Base-by-base conservation (phyloP, 306 rosid species). In the Dalbergia cochinchinensis region DNA sequence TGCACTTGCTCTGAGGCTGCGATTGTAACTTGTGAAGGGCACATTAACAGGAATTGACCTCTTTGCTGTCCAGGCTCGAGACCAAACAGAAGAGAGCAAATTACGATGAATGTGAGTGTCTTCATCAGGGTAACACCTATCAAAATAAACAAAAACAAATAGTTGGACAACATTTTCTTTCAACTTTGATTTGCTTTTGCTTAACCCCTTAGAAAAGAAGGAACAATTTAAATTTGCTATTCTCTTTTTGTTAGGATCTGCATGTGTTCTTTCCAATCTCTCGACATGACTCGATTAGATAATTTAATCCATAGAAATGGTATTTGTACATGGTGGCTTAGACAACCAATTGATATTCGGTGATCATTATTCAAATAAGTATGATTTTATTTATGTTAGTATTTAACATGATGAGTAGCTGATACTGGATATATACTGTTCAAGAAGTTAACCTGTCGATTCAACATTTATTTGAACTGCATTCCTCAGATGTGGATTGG, bases 121-220 rank as follows among this genome's bases (percentile, higher is more conserved):
- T 90, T 92, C 93, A 87, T 87, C 73, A 90, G 76, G 97, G 96
- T 34, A 89, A 65, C 31, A 91, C 97, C 97, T 91, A 18, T 34
- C 71, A 80, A 18, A 18, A 47, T 50, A 44, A 39, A 59, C 35
- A 71, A 59, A 65, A 42, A 12, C 31, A 55, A 35, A 67, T 1
- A 33, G 14, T 7, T 42, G 13, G 37, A 73, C 31, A 1, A 34
- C 12, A 41, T 41, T 58, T 20, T 37, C 37, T 69, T 69, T 18
- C 74, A 59, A 63, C 14, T 31, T 33, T 12, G 22, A 41, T 57
- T 73, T 47, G 66, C 31, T 35, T 79, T 51, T 12, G 6, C 62
- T 31, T 33, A 33, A 63, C 11, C 15, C 37, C 11, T 14, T 14
- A 63, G 3, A 60, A 44, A 22, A n/a, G n/a, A 50, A 50, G 57